These are phyloP conservation scores for Petunia hybrid DNA, from an alignment of 305 asterid genomes.

Conservation along the genomic window DNA sequence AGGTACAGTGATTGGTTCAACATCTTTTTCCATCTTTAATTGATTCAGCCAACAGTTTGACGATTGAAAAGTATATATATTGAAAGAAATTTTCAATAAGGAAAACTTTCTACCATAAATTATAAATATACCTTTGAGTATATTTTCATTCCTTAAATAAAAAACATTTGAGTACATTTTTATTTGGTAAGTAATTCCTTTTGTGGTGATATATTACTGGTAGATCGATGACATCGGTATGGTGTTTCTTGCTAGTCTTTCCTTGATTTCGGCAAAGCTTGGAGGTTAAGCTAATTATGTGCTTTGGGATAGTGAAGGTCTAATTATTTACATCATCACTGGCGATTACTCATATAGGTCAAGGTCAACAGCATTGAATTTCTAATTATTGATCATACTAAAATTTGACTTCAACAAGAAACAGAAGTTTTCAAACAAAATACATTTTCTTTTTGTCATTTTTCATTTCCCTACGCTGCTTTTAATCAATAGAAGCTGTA, in stretches of 20 bases:
- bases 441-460: not conserved
- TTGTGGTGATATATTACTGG: not conserved
- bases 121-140: too few species aligned
- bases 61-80: too few species aligned
- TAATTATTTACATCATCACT: slow-evolving; percentile 28
- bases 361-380: slow-evolving; percentile 22
- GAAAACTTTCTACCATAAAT: too few species aligned
- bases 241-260: not conserved
- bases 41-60: too few species aligned
- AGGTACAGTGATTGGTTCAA: too few species aligned
- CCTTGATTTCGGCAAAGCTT: slow-evolving; percentile 27
- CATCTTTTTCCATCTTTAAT: too few species aligned
- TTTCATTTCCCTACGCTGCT: not conserved
- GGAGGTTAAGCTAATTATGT: slow-evolving; percentile 30
- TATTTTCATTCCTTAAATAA: too few species aligned
- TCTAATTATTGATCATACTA: not conserved
- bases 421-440: not conserved
- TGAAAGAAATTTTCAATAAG: too few species aligned
- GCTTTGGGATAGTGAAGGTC: not conserved
- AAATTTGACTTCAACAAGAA: slow-evolving; percentile 33
- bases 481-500: not conserved
- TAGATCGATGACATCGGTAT: not conserved
- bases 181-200: too few species aligned
- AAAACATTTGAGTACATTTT: too few species aligned
- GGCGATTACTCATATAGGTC: slow-evolving; percentile 33